Evolutionary conservation across 164 flowering plant species (phyloP).

Genomic region (Kalanchoe fedtschenkoi): DNA sequence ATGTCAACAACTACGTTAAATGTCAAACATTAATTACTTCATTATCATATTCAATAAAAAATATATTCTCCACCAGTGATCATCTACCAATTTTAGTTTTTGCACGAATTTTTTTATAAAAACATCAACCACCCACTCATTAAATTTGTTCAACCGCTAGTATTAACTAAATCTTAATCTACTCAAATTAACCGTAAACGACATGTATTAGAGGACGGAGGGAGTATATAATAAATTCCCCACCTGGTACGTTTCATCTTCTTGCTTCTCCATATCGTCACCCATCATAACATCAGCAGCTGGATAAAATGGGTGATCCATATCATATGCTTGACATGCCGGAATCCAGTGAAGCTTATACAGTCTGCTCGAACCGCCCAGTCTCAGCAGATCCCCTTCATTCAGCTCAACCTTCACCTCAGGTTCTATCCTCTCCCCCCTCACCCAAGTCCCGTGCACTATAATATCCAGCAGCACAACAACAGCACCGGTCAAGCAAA

Average conservation of each 20-base stretch:
- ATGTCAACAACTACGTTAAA: too few relatives aligned
- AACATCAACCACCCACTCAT: too few relatives aligned
- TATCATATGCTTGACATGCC: slow-evolving; percentile 40
- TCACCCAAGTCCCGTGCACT: slow-evolving; percentile 95
- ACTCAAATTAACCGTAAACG: too few relatives aligned
- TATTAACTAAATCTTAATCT: too few relatives aligned
- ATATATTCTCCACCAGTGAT: too few relatives aligned
- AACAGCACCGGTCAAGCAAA: background rate
- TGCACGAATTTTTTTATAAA: too few relatives aligned
- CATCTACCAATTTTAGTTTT: too few relatives aligned
- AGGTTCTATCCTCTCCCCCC: slow-evolving; percentile 54
- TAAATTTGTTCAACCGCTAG: too few relatives aligned
- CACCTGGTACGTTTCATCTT: background rate
- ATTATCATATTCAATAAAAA: too few relatives aligned
- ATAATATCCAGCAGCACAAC: slow-evolving; percentile 14
- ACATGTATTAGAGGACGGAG: too few relatives aligned
- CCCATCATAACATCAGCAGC: slow-evolving; percentile 12
- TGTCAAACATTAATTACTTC: too few relatives aligned
- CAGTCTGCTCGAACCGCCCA: slow-evolving; percentile 75
- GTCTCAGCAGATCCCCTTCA: slow-evolving; percentile 61
- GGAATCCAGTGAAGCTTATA: slow-evolving; percentile 80
- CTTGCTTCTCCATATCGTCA: slow-evolving; percentile 7
- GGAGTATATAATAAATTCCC: background rate
- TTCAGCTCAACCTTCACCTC: slow-evolving; percentile 34
- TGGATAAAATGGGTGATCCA: slow-evolving; percentile 33